These are phyloP conservation scores for Nyctanthes arbortristis DNA, from an alignment of 257 asterid species.

Conservation along the genomic window DNA sequence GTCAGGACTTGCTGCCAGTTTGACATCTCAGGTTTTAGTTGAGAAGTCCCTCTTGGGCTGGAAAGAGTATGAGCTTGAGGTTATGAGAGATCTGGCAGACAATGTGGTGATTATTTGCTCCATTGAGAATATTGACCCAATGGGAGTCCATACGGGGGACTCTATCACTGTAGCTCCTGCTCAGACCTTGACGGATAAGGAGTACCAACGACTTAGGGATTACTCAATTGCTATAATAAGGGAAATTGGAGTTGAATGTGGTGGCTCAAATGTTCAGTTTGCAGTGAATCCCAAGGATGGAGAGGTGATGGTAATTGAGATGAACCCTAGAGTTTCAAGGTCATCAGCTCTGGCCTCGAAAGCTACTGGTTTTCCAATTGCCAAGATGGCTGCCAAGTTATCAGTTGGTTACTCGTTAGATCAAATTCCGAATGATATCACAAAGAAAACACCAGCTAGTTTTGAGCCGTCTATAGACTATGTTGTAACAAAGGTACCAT, in stretches of 20 bases:
- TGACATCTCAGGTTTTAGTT: slow-evolving; percentile 92
- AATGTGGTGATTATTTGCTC: too few species aligned
- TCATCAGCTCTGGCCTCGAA: too few species aligned
- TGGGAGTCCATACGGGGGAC: too few species aligned
- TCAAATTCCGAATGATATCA: slow-evolving; percentile 96
- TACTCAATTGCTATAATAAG: slow-evolving; percentile 91
- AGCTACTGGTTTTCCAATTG: too few species aligned
- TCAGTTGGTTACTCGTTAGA: slow-evolving; percentile 94
- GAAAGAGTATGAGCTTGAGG: slow-evolving; percentile 98
- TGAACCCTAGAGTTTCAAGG: slow-evolving; percentile 98
- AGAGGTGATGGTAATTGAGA: slow-evolving; percentile 96
- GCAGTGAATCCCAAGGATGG: slow-evolving; percentile 95
- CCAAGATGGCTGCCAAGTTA: too few species aligned
- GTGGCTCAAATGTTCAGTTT: slow-evolving; percentile 96
- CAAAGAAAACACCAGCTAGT: slow-evolving; percentile 97
- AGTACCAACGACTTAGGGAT: too few species aligned
- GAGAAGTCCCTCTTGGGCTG: slow-evolving; percentile 94
- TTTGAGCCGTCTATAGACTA: slow-evolving; percentile 97
- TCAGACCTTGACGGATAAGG: too few species aligned
- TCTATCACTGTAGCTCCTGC: too few species aligned
- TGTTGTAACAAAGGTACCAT: slow-evolving; percentile 84
- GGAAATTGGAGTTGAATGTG: slow-evolving; percentile 98
- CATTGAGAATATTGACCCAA: too few species aligned
- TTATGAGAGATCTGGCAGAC: too few species aligned
- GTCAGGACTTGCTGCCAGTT: too few species aligned